Percentiles rank a stretch among this genome's conserved stretches.
Conservation (phyloP, 371 early-diverging fungal genomes). For the Rhizopus microsporus region DNA sequence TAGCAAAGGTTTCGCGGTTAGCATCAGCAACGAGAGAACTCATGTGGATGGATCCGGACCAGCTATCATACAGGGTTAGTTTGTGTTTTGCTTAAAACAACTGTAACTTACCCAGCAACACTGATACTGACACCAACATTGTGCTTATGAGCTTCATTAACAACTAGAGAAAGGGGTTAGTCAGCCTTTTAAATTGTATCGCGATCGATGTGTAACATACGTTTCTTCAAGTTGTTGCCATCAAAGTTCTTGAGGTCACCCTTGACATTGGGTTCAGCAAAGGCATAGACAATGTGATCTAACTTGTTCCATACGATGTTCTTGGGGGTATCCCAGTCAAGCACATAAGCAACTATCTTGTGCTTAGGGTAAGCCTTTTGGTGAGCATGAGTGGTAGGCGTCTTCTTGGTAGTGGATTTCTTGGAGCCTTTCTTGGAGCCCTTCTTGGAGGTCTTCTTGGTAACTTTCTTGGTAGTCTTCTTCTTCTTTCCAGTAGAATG, state of each 20-base stretch:
- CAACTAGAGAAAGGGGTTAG: slow-evolving; percentile 22
- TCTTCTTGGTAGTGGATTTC: not conserved
- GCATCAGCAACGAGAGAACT: slow-evolving; percentile 18
- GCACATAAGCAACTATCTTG: slow-evolving; percentile 34
- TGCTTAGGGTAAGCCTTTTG: slow-evolving; percentile 11
- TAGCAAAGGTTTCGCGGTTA: slow-evolving; percentile 24
- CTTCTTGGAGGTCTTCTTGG: not conserved
- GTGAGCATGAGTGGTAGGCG: too few relatives aligned
- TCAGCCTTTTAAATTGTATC: not conserved
- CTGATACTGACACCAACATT: slow-evolving; percentile 39
- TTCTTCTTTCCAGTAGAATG: not conserved
- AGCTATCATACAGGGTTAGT: slow-evolving; percentile 23
- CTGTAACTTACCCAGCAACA: slow-evolving; percentile 39
- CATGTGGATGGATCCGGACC: slow-evolving; percentile 46
- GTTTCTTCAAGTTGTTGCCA: slow-evolving; percentile 8
- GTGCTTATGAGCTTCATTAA: slow-evolving; percentile 38
- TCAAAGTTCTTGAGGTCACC: slow-evolving; percentile 31
- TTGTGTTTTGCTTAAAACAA: not conserved
- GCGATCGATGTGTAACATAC: not conserved
- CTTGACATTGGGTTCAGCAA: slow-evolving; percentile 35
- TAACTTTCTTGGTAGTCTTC: not conserved
- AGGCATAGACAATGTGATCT: slow-evolving; percentile 45
- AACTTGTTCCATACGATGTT: slow-evolving; percentile 36
- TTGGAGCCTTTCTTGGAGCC: not conserved
- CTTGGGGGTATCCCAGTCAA: slow-evolving; percentile 46